Evolutionary conservation across 2,329 filamentous ascomycete genomes (phyloP), one percentile per base, ranked within the genome.

Genomic region (Arthrobotrys entomopaga): DNA sequence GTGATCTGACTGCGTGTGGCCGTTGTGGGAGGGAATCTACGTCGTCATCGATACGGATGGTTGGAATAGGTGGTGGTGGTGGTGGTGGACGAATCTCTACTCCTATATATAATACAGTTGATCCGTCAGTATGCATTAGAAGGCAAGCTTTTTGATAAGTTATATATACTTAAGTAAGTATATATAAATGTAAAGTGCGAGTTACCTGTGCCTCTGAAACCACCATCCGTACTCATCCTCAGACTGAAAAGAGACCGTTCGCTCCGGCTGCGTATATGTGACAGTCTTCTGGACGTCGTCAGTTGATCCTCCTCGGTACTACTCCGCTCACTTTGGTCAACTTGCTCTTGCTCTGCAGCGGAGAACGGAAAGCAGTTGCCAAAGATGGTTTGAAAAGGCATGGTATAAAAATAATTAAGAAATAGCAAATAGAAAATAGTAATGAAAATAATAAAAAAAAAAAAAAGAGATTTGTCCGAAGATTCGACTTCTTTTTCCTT

Each of bases 321-420:
- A 26, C 34, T 73, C 56, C 66, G 69, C 61, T 40, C 56, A n/a
- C 53, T 65, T 15, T 58, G 54, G 57, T 73, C 61, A 73, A 50
- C 61, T 42, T 66, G 49, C 61, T 61, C 61, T 5, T 34, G 29
- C 29, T 34, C 29, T 34, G 29, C 29, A 22, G 20, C 48, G 56
- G 59, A 24, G 15, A 65, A 66, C 42, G 69, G 61, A 65, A 73
- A 73, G 69, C 69, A 73, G 69, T 29, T 73, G 63, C 69, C 69
- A 66, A 73, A 73, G 43, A 73, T 61, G 16, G 54, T 29, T 42
- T 73, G 54, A 50, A 73, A 61, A 15, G 69, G 56, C 69, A 73
- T 73, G 7, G 10, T 54, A n/a, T 53, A 42, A 52, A n/a, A 48
- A 61, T n/a, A 54, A 49, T 26, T 53, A 50, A 22, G 10, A 22